Evolutionary conservation across 768 basidiomycete species (phyloP).

Genomic region (Agrocybe praecox): DNA sequence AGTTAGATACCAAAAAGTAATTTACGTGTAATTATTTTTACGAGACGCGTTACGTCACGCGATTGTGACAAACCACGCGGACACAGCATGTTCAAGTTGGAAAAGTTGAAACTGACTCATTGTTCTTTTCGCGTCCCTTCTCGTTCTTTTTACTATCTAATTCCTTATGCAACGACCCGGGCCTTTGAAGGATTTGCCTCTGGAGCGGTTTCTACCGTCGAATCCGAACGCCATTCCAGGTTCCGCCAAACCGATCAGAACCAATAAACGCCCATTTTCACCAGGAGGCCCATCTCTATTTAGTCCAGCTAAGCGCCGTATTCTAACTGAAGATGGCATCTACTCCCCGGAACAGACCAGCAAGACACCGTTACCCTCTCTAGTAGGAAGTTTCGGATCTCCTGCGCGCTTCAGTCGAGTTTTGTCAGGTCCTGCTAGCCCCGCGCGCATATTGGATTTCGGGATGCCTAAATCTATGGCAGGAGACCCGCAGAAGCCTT

Average conservation of each 20-base stretch:
- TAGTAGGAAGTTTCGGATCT: conserved; percentile 37
- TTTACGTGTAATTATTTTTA: conserved; percentile 16
- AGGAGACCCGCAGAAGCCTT: conserved; percentile 22
- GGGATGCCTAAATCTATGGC: conserved; percentile 34
- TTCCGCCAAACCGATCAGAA: conserved; percentile 32
- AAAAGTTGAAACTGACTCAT: conserved; percentile 16
- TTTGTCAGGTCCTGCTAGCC: conserved; percentile 39
- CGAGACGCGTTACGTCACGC: conserved; percentile 36
- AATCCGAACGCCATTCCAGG: conserved; percentile 26
- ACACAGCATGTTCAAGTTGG: conserved; percentile 22
- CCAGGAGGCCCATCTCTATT: conserved; percentile 49
- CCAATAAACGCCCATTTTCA: conserved; percentile 65
- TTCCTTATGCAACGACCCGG: conserved; percentile 41
- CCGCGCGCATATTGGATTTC: conserved; percentile 57
- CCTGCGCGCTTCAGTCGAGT: conserved; percentile 44
- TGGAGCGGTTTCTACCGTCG: conserved; percentile 52
- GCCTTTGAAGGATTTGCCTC: conserved; percentile 64
- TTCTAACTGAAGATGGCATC: conserved; percentile 57
- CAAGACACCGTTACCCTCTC: conserved; percentile 34
- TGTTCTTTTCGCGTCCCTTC: conserved; percentile 12
- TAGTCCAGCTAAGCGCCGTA: conserved; percentile 71
- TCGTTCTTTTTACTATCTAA: conserved; percentile 9
- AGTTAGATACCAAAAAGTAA: conserved; percentile 17
- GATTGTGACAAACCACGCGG: conserved; percentile 34
- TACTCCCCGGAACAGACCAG: conserved; percentile 37